A percentile compares a stretch with the other conserved stretches of the same genome.
These are phyloP conservation scores for Ogataea methylovora DNA, from an alignment of 805 yeast species.

Conservation along the genomic window DNA sequence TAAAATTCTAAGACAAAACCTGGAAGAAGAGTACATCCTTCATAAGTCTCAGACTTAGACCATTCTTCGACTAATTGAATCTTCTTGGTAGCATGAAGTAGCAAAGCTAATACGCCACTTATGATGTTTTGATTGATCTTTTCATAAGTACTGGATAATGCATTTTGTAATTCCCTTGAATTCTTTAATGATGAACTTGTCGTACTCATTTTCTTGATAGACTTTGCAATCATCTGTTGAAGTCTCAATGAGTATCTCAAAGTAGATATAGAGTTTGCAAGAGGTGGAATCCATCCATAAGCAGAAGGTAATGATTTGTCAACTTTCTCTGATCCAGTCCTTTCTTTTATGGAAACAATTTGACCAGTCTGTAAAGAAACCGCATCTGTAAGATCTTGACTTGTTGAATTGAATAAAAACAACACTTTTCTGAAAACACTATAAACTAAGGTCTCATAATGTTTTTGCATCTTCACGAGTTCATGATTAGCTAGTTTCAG, in stretches of 20 bases:
- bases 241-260: conserved; percentile 43
- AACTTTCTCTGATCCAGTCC: neutral
- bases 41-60: conserved; percentile 18
- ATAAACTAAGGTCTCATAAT: conserved; percentile 17
- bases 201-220: conserved; percentile 34
- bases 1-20: conserved; percentile 31
- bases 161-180: neutral
- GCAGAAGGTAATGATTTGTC: conserved; percentile 8
- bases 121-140: conserved; percentile 19
- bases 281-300: conserved; percentile 57
- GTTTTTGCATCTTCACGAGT: conserved; percentile 28
- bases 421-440: conserved; percentile 22
- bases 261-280: conserved; percentile 55
- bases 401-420: conserved; percentile 23
- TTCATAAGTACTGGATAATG: neutral
- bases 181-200: conserved; percentile 29
- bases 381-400: conserved; percentile 30
- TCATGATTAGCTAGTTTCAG: conserved; percentile 37
- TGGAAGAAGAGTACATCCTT: conserved; percentile 31
- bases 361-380: conserved; percentile 8
- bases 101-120: conserved; percentile 16
- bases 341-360: conserved; percentile 1
- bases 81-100: conserved; percentile 13
- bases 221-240: conserved; percentile 31
- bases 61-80: conserved; percentile 31